Base-by-base conservation (phyloP, 2,329 filamentous ascomycete genomes). In the Cercospora sp. region DNA sequence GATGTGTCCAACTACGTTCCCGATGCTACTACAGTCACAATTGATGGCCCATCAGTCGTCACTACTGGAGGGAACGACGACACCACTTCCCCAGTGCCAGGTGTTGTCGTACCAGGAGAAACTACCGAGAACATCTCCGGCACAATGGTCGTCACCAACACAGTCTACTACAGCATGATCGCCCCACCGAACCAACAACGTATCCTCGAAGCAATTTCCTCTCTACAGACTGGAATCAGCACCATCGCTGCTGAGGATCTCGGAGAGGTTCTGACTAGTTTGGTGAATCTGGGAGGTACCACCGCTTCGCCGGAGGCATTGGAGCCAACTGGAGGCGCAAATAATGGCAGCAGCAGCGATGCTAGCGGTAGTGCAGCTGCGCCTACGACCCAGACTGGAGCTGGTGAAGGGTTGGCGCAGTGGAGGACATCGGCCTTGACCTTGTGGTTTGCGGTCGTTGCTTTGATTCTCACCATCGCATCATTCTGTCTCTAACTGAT, bases 101-200 rank as follows among this genome's bases (percentile, higher is more conserved):
- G 23, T n/a, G n/a, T n/a, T n/a, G n/a, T n/a, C n/a, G n/a, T n/a
- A n/a, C n/a, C n/a, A n/a, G n/a, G n/a, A n/a, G n/a, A n/a, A n/a
- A n/a, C n/a, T n/a, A 26, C 23, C 10, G 23, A 53, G 1, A 53
- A 26, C 23, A 26, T 53, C 63, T 30, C 16, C 63, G n/a, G 18
- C 60, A 45, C 59, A 10, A 42, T 61, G 18, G 12, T 42, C 36
- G 36, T 42, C 2, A 68, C 66, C 13, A 39, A 68, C 7, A 68
- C 66, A 0, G 66, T 68, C 18, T 68, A 62, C 33, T 68, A 68
- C 63, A 68, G 66, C 59, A 65, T 65, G 59, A 36, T 62, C 2
- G n/a, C 60, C 3, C 12, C 45, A 9, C 59, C 59, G 55, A 51
- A n/a, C 3, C 45, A 60, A 18, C 66, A 63, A 33, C 20, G 53